Base-by-base conservation (phyloP, 169 alveolate genomes). In the Cryptosporidium viatorum region DNA sequence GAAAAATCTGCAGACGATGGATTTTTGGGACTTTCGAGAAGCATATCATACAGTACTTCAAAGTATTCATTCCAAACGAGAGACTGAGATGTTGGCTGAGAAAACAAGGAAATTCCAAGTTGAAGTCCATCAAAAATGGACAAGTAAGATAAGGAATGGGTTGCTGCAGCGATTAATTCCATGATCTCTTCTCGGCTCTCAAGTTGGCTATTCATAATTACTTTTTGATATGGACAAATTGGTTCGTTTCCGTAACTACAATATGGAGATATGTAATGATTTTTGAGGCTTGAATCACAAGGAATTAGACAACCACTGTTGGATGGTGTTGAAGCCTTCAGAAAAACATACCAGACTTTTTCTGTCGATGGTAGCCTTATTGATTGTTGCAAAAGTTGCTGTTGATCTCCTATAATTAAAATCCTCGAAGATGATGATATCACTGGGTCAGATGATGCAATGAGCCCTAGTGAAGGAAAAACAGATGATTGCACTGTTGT, bases 291-390 rank as follows among this genome's bases (percentile, higher is more conserved):
- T 43, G 29, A 8, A 48, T 80, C 89, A 62, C 89, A 80, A 23
- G 89, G 89, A 14, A 80, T 80, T 26, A 80, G 70, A 29, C 89
- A 80, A 10, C 89, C 89, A 62, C 89, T 80, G 59, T 80, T 80
- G n/a, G 89, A 80, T 0, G 89, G 89, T n/a, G 89, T 80, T 62
- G 68, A 8, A n/a, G 69, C 89, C 29, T 65, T 80, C 2, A 80
- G 51, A 65, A 80, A 80, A 21, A 80, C 37, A 48, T 80, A 80
- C 89, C 89, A 80, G 9, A 12, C 75, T 23, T 69, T 37, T 60
- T 33, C 89, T 21, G 70, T 67, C 0, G 89, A 33, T 43, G 89
- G 89, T n/a, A 80, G 69, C 23, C 89, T 58, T 45, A 80, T 45
- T 59, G 89, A 80, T 62, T 80, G 89, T 65, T 80, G 89, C 37